Evolutionary conservation across 352 stramenopile genomes (phyloP).

Genomic region (Globisporangium mamillatum): DNA sequence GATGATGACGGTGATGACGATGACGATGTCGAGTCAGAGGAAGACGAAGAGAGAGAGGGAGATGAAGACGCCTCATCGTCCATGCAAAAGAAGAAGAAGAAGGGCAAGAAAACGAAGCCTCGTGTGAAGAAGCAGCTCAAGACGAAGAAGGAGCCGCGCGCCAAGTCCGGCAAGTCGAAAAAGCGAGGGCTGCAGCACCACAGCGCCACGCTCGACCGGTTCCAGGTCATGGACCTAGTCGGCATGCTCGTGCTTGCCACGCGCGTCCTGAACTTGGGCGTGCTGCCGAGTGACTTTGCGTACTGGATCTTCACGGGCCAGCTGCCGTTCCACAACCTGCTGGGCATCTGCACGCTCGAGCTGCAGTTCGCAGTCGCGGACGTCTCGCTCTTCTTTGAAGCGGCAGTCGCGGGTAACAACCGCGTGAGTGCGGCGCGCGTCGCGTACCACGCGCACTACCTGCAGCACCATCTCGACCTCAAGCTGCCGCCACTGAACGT

Average conservation of each 20-base stretch:
- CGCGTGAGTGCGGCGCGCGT: constrained; percentile 37
- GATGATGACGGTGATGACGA: not conserved
- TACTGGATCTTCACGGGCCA: constrained; percentile 58
- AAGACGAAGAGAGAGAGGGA: constrained; percentile 5
- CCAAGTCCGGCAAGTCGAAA: not conserved
- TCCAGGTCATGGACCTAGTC: constrained; percentile 57
- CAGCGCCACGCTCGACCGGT: constrained; percentile 31
- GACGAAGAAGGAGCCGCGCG: not conserved
- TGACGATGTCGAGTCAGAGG: not conserved
- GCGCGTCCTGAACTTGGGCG: constrained; percentile 58
- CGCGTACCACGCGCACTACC: constrained; percentile 47
- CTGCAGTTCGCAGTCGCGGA: constrained; percentile 46
- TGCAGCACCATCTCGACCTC: constrained; percentile 74
- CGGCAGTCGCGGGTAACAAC: constrained; percentile 32
- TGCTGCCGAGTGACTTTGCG: constrained; percentile 60
- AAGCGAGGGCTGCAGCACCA: not conserved
- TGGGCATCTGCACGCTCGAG: constrained; percentile 44
- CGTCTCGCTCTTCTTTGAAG: constrained; percentile 61
- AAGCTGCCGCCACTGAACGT: constrained; percentile 69
- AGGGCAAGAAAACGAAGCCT: not conserved
- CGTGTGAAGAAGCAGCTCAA: not conserved
- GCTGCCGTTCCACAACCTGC: constrained; percentile 63
- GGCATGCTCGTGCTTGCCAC: constrained; percentile 60
- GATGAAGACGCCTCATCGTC: not conserved
- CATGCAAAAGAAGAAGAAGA: constrained; percentile 6